Base-by-base conservation (phyloP, 768 basidiomycete species). In the Nidularia pulvinata region DNA sequence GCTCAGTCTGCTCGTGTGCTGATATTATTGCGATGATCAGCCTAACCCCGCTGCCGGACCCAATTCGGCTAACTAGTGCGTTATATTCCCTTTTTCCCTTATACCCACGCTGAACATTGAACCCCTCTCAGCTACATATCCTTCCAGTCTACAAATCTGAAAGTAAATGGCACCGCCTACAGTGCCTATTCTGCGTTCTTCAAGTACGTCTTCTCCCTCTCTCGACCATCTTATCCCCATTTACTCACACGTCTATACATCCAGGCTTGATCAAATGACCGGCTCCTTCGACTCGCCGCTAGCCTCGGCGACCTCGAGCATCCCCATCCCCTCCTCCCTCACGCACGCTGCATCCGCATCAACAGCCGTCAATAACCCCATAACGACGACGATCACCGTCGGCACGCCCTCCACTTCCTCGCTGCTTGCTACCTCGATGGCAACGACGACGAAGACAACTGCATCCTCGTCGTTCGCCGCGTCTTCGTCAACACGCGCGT, bases 1-100 rank as follows among this genome's bases (percentile, higher is more conserved):
- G 7, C 30, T 56, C 3, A 42, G 7, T 13, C 46, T 34, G 10
- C 33, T 52, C 36, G 7, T 13, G 46, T 34, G 13, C 34, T 51
- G 25, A 32, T 50, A 35, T 9, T 37, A 56, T 25, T 50, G 48
- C 48, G 33, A 49, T 32, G 48, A 46, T 1, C 55, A 88, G 85
- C 84, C 85, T 46, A 73, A 78, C 58, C 71, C 86, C 0, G 56
- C 67, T 49, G 84, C 78, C 45, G 88, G 86, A 46, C 74, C 83
- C 1, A 71, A 84, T 60, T 78, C 81, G n/a, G 70, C 74, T 56
- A 58, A 59, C 46, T 91, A 88, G 88, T 89, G 61, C 54, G 85
- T 59, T 45, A 32, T 32, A 19, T 11, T 43, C 10, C 5, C 45
- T 54, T 14, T 34, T 34, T 52, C 45, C 7, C 46, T 52, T 10